Percentiles rank a stretch among this genome's conserved stretches.
Conservation (phyloP, 2,329 filamentous ascomycete genomes). For the Fusarium sp. region DNA sequence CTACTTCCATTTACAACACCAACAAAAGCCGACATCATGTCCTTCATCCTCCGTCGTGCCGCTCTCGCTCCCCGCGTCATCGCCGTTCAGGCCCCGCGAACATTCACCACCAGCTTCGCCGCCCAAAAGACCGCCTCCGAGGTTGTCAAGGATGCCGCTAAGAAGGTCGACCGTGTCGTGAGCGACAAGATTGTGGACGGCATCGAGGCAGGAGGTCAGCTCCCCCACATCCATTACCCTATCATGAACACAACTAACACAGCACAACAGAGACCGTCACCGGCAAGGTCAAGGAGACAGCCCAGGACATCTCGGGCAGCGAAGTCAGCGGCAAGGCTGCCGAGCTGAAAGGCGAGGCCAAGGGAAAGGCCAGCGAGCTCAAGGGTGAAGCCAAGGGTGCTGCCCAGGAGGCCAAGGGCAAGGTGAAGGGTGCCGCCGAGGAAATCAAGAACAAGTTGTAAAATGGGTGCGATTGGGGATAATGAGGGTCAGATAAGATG, state of each 20-base stretch:
- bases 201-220: conserved; percentile 68
- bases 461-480: conserved; percentile 10
- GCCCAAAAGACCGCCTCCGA: conserved; percentile 64
- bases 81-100: conserved; percentile 55
- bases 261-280: conserved; percentile 50
- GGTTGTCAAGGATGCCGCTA: conserved; percentile 68
- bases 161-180: conserved; percentile 69
- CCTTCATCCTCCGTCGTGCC: conserved; percentile 60
- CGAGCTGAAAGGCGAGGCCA: conserved; percentile 52
- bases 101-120: conserved; percentile 62
- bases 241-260: conserved; percentile 15
- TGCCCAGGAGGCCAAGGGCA: conserved; percentile 51
- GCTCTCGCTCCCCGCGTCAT: conserved; percentile 53
- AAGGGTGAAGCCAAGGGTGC: conserved; percentile 59
- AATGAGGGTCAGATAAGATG: conserved; percentile 15
- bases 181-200: conserved; percentile 71
- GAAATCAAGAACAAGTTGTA: conserved; percentile 38
- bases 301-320: conserved; percentile 48
- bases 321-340: conserved; percentile 50
- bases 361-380: conserved; percentile 52
- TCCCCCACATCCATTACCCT: neutral
- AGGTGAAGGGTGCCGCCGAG: conserved; percentile 41
- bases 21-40: conserved; percentile 51
- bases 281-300: conserved; percentile 61
- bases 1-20: neutral